Conservation (phyloP, 129 eudicot genomes). For the Pulicaria dysenterica region DNA sequence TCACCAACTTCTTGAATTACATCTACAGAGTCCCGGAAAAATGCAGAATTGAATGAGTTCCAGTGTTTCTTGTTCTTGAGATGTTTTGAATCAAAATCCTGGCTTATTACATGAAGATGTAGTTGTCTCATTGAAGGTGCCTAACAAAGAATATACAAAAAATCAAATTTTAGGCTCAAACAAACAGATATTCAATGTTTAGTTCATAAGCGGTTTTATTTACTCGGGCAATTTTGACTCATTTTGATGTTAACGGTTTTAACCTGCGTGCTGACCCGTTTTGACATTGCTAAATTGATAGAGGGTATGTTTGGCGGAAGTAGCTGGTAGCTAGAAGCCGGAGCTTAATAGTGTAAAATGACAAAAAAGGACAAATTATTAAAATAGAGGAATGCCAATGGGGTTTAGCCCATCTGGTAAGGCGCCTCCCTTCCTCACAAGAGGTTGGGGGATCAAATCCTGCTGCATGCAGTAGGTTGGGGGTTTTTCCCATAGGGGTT, state of each 20-base stretch:
- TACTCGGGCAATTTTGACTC: too few relatives aligned
- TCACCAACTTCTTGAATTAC: conserved; percentile 69
- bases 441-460: too few relatives aligned
- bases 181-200: neutral
- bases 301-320: neutral
- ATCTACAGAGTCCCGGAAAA: conserved; percentile 81
- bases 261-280: neutral
- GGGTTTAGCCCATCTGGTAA: too few relatives aligned
- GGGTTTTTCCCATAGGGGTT: too few relatives aligned
- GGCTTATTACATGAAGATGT: conserved; percentile 97
- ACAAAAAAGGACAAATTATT: too few relatives aligned
- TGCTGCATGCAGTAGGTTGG: too few relatives aligned
- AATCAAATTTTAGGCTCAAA: neutral
- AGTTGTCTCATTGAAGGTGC: conserved; percentile 96
- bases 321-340: too few relatives aligned
- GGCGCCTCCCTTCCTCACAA: too few relatives aligned
- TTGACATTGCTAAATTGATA: neutral
- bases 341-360: too few relatives aligned
- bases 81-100: conserved; percentile 80
- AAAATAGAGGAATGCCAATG: too few relatives aligned
- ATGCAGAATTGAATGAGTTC: conserved; percentile 83
- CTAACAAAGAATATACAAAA: conserved; percentile 41
- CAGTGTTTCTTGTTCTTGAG: conserved; percentile 94
- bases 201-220: too few relatives aligned
- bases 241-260: neutral